phyloP scores from a whole-genome alignment of 2,329 filamentous ascomycete species.

The Fusarium sp. region DNA sequence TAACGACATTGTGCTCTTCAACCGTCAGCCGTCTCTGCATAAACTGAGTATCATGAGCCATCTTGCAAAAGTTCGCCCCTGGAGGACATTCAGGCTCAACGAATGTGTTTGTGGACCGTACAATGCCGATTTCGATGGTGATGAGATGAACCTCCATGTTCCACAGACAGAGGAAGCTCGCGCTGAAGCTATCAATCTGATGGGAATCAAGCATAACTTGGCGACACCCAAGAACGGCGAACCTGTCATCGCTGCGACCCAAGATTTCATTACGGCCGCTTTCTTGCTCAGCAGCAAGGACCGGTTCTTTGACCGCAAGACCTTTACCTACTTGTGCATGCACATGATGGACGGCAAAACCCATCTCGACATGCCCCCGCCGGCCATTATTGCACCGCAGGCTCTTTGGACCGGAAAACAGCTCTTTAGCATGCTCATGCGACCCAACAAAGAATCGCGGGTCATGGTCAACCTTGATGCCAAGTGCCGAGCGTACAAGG shows the following conservation, averaged over 20 bases:
- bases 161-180: slow-evolving; percentile 97
- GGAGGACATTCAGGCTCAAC: slow-evolving; percentile 95
- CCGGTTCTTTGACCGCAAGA: slow-evolving; percentile 87
- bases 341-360: slow-evolving; percentile 90
- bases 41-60: slow-evolving; percentile 99
- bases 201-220: slow-evolving; percentile 98
- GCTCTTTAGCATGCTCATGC: slow-evolving; percentile 90
- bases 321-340: slow-evolving; percentile 89
- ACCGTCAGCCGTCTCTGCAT: slow-evolving; percentile 96
- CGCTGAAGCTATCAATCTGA: slow-evolving; percentile 93
- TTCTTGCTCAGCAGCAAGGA: slow-evolving; percentile 94
- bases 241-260: slow-evolving; percentile 97
- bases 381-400: slow-evolving; percentile 85
- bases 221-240: slow-evolving; percentile 97
- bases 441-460: slow-evolving; percentile 84
- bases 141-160: slow-evolving; percentile 99
- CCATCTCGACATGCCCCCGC: slow-evolving; percentile 85
- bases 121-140: slow-evolving; percentile 98
- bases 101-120: slow-evolving; percentile 99
- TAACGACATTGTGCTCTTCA: slow-evolving; percentile 96
- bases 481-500: slow-evolving; percentile 84
- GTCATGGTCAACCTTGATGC: slow-evolving; percentile 94
- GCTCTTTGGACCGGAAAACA: slow-evolving; percentile 97
- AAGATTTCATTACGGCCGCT: slow-evolving; percentile 97
- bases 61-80: slow-evolving; percentile 90